Percentiles rank a stretch among this genome's conserved stretches.
These are phyloP conservation scores for Diplodia sapinea DNA, from an alignment of 2,329 filamentous ascomycete genomes.

Conservation along the genomic window DNA sequence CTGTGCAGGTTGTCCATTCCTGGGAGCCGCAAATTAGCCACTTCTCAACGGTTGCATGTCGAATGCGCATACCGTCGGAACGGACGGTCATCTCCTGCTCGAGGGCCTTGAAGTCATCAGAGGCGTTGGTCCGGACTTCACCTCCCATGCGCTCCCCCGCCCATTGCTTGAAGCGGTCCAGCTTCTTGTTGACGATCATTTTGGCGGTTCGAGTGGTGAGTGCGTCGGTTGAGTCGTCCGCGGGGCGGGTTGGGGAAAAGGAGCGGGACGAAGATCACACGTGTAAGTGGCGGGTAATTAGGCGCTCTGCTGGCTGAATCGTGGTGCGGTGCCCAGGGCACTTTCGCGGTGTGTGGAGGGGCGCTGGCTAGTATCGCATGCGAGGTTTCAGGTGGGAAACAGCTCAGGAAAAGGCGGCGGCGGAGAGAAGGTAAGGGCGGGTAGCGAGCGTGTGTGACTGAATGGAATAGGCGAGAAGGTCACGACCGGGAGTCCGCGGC, in stretches of 20 bases:
- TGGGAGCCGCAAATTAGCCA: slow-evolving; percentile 45
- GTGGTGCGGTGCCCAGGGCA: slow-evolving; percentile 24
- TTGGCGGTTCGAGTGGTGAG: slow-evolving; percentile 31
- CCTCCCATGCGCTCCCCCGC: slow-evolving; percentile 94
- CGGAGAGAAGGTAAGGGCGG: slow-evolving; percentile 25
- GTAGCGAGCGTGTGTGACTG: slow-evolving; percentile 22
- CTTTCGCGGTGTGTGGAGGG: slow-evolving; percentile 28
- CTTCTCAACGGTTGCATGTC: slow-evolving; percentile 23
- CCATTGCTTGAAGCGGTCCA: slow-evolving; percentile 98
- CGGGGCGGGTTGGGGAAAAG: slow-evolving; percentile 17
- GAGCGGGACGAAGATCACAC: slow-evolving; percentile 29
- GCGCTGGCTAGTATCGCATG: slow-evolving; percentile 28
- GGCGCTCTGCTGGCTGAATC: slow-evolving; percentile 28
- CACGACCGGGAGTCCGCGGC: slow-evolving; percentile 20
- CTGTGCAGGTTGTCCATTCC: slow-evolving; percentile 90
- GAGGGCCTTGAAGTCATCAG: slow-evolving; percentile 88
- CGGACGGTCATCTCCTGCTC: slow-evolving; percentile 90
- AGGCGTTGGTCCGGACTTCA: slow-evolving; percentile 83
- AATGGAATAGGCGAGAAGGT: slow-evolving; percentile 12
- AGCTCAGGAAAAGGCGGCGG: background rate
- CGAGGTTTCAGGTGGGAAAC: slow-evolving; percentile 24
- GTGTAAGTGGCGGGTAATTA: slow-evolving; percentile 28
- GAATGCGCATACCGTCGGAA: slow-evolving; percentile 71
- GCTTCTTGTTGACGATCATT: slow-evolving; percentile 80
- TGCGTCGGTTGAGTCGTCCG: slow-evolving; percentile 7